These are phyloP conservation scores for Periconia sp. DNA, from an alignment of 2,329 filamentous ascomycete species.

Conservation along the genomic window DNA sequence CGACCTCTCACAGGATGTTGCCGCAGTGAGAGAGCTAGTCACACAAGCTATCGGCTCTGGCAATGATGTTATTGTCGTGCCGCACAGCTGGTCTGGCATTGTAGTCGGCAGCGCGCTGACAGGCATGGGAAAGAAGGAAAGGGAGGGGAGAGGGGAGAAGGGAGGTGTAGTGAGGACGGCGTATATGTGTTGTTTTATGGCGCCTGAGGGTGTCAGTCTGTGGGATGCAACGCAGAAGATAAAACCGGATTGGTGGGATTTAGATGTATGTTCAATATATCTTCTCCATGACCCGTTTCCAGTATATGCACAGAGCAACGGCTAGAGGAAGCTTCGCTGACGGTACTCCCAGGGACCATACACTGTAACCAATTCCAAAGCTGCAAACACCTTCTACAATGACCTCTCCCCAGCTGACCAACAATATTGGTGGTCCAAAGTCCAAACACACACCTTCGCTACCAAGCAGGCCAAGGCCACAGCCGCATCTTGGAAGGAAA, in stretches of 20 bases:
- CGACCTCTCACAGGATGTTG: conserved; percentile 43
- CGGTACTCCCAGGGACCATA: neutral
- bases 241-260: conserved; percentile 33
- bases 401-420: conserved; percentile 33
- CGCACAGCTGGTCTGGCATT: conserved; percentile 55
- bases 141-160: conserved; percentile 41
- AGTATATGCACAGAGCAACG: no score
- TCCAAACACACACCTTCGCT: conserved; percentile 28
- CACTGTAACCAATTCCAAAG: conserved; percentile 5
- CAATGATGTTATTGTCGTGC: conserved; percentile 51
- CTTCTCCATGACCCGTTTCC: no score
- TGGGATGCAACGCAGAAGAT: conserved; percentile 32
- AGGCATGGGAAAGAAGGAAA: conserved; percentile 42
- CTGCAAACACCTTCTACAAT: conserved; percentile 31
- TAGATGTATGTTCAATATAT: conserved; percentile 21
- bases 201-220: conserved; percentile 43
- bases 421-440: conserved; percentile 21
- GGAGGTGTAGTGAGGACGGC: conserved; percentile 46
- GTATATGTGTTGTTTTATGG: conserved; percentile 47
- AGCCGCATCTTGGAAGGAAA: conserved; percentile 42
- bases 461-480: conserved; percentile 32
- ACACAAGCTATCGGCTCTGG: conserved; percentile 45
- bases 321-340: no score
- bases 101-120: conserved; percentile 45
- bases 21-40: conserved; percentile 38